Evolutionary conservation across 2,329 filamentous ascomycete species (phyloP), one percentile per base, ranked within the genome.

Genomic region (Cyclaneusma minus): DNA sequence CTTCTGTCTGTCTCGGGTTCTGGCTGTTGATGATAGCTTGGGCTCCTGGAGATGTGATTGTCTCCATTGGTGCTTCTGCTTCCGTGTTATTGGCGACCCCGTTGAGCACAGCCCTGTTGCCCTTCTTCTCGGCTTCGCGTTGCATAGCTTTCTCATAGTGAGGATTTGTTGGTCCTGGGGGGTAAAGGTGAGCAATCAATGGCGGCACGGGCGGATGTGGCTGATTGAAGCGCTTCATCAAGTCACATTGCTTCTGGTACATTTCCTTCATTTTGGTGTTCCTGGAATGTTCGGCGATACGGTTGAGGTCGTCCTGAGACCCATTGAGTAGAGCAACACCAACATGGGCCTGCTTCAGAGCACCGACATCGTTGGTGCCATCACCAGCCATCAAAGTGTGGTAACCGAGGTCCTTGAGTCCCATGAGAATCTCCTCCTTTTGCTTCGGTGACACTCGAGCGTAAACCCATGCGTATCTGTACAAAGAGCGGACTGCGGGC

Each of bases 351-450:
- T 98, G 89, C 62, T 98, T 98, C 45, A 98, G 61, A 22, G 89
- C 89, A 37, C 89, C 89, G 29, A 98, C 89, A 47, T 98, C 89
- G 51, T 98, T 98, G 29, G 89, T 98, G 36, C 89, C 89, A 45
- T 98, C 89, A 52, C 89, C 89, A 42, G 85, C 91, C 89, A 98
- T 98, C 35, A 98, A 68, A 16, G 89, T 98, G 34, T 89, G 94
- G 59, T 98, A 98, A 25, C 89, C 89, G 57, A 83, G 80, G 44
- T 93, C 85, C 58, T 93, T 94, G 35, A 95, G 69, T 19, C 89
- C 89, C 13, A 93, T 68, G n/a, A 98, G 64, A 45, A 98, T 95
- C 29, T 95, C 85, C 52, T 98, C 89, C 60, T 98, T 98, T 47
- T 98, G 89, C 62, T 93, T 94, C 6, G 89, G 89, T 2, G 89